phyloP scores from a whole-genome alignment of 83 land plant genomes.

The Picea abies region DNA sequence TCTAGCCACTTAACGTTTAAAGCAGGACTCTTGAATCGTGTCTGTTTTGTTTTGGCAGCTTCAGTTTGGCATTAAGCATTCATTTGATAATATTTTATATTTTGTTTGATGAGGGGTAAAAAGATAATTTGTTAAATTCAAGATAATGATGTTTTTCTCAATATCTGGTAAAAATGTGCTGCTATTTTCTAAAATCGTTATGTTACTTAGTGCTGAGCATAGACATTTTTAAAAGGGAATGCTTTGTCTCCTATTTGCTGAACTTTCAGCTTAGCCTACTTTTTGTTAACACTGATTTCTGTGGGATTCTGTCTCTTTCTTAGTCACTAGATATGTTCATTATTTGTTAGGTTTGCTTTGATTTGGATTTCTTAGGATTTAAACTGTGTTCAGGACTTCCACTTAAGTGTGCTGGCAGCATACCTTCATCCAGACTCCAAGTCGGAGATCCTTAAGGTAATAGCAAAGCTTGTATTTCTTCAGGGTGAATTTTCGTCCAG shows the following conservation, averaged over 20 bases:
- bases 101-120: no score
- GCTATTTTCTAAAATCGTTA: background rate
- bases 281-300: background rate
- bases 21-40: background rate
- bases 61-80: background rate
- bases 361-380: slow-evolving; percentile 8
- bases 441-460: slow-evolving; percentile 59
- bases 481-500: background rate
- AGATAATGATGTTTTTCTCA: background rate
- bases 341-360: slow-evolving; percentile 5
- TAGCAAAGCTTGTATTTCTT: background rate
- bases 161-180: background rate
- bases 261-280: background rate
- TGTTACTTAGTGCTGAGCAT: no score
- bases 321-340: background rate
- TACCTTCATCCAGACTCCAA: slow-evolving; percentile 55
- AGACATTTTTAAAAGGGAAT: background rate
- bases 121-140: background rate
- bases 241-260: background rate
- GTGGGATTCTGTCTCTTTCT: background rate
- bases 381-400: slow-evolving; percentile 41
- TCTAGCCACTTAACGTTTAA: background rate
- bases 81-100: background rate
- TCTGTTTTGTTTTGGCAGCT: background rate
- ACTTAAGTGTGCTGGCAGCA: slow-evolving; percentile 63